Conservation (phyloP, 2,329 filamentous ascomycete genomes). For the Niveomyces coronatus region DNA sequence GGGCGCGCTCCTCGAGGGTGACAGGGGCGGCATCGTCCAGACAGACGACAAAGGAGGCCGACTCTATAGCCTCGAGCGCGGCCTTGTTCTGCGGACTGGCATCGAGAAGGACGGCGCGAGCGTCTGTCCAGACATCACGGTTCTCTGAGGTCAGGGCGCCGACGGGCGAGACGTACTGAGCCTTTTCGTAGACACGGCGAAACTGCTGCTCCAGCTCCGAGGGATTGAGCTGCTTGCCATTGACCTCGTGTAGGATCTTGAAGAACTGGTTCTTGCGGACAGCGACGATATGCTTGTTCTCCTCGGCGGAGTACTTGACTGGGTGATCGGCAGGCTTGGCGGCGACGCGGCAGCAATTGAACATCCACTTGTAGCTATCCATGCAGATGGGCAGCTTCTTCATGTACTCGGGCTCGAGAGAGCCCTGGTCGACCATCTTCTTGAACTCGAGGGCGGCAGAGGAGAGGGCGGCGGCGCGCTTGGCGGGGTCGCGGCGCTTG, state of each 20-base stretch:
- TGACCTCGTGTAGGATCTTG: constrained; percentile 75
- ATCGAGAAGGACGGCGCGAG: constrained; percentile 63
- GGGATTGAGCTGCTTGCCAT: constrained; percentile 77
- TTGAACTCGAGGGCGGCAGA: constrained; percentile 88
- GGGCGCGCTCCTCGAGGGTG: constrained; percentile 89
- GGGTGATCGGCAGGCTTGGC: constrained; percentile 74
- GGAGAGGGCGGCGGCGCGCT: constrained; percentile 84
- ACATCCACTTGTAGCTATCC: constrained; percentile 99
- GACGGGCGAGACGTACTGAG: constrained; percentile 60
- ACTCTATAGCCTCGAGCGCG: constrained; percentile 72
- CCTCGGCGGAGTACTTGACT: constrained; percentile 62
- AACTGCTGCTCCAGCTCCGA: constrained; percentile 88
- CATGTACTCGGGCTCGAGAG: constrained; percentile 96
- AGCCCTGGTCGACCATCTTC: constrained; percentile 72
- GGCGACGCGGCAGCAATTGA: constrained; percentile 83
- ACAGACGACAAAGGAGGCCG: constrained; percentile 83
- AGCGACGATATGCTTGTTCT: constrained; percentile 80
- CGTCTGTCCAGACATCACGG: constrained; percentile 85
- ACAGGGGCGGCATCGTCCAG: constrained; percentile 86
- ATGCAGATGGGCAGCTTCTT: constrained; percentile 95
- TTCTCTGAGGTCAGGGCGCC: constrained; percentile 85
- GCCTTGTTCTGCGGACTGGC: constrained; percentile 71
- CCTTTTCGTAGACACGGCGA: constrained; percentile 69
- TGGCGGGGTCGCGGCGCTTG: constrained; percentile 74
- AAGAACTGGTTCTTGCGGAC: constrained; percentile 97